Conservation (phyloP, 352 stramenopile genomes). For the Stephanocyclus meneghinianus region DNA sequence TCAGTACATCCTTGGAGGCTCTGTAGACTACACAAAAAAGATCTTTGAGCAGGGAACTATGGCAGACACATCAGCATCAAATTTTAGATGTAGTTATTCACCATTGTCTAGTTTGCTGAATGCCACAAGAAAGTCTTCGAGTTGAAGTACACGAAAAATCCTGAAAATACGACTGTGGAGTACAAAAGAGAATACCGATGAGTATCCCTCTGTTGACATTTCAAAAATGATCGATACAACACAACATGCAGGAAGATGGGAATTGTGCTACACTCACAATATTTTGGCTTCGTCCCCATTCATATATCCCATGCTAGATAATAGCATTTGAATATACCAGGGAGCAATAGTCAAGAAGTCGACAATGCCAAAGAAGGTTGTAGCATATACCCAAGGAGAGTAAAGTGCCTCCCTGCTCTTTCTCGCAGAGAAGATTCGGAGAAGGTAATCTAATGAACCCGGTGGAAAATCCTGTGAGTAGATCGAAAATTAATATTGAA, state of each 20-base stretch:
- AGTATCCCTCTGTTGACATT: not conserved
- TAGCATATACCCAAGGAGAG: constrained; percentile 69
- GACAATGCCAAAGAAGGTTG: constrained; percentile 81
- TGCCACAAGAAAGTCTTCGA: constrained; percentile 77
- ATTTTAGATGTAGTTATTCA: no score
- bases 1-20: constrained; percentile 76
- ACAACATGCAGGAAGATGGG: no score
- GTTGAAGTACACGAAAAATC: constrained; percentile 78
- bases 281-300: constrained; percentile 62
- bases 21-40: constrained; percentile 48
- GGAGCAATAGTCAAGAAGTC: constrained; percentile 73
- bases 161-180: constrained; percentile 60
- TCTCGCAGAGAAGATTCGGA: constrained; percentile 70
- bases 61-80: no score
- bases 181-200: not conserved
- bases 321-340: constrained; percentile 73
- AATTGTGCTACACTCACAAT: constrained; percentile 38
- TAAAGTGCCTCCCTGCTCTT: constrained; percentile 79
- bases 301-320: constrained; percentile 50
- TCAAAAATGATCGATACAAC: not conserved
- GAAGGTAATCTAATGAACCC: constrained; percentile 58
- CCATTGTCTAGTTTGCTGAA: constrained; percentile 82
- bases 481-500: not conserved
- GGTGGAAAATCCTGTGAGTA: not conserved
- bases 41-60: no score